Conservation (phyloP, 2,329 filamentous ascomycete genomes). For the Lasiodiplodia hormozganensis region DNA sequence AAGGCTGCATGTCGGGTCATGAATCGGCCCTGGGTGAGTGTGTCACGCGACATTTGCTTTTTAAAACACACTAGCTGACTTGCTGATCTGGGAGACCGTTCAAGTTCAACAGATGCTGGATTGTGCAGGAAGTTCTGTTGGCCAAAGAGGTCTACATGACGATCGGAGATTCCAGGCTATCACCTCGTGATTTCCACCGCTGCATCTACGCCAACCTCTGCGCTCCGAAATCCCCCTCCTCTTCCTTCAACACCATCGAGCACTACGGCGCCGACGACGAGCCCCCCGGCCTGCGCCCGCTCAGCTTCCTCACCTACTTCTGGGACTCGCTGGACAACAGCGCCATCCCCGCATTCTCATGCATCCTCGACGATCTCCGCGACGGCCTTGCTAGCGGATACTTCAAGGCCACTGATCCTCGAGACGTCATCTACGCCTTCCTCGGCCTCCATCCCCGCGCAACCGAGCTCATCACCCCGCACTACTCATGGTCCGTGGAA, state of each 20-base stretch:
- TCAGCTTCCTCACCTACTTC: constrained; percentile 1
- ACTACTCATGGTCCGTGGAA: not conserved
- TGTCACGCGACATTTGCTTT: not conserved
- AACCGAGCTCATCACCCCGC: not conserved
- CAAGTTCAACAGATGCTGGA: constrained; percentile 22
- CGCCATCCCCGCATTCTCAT: not conserved
- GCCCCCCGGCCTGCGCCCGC: not conserved
- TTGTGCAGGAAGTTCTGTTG: constrained; percentile 21
- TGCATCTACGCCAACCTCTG: not conserved
- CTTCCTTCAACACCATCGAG: no score
- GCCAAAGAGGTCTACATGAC: constrained; percentile 17
- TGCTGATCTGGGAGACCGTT: not conserved
- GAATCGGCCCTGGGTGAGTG: constrained; percentile 20
- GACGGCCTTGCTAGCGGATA: not conserved
- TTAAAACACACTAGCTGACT: not conserved
- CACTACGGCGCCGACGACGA: not conserved
- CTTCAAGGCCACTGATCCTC: not conserved
- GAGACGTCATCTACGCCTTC: constrained; percentile 14
- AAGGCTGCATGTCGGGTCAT: not conserved
- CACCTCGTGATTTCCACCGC: constrained; percentile 7
- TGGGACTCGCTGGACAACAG: not conserved
- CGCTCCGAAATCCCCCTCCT: not conserved
- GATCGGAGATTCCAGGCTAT: not conserved
- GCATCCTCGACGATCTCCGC: not conserved
- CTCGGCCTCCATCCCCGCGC: not conserved